Conservation (phyloP, 1,284 basidiomycete species). For the Pseudozyma tsukubaensis region DNA sequence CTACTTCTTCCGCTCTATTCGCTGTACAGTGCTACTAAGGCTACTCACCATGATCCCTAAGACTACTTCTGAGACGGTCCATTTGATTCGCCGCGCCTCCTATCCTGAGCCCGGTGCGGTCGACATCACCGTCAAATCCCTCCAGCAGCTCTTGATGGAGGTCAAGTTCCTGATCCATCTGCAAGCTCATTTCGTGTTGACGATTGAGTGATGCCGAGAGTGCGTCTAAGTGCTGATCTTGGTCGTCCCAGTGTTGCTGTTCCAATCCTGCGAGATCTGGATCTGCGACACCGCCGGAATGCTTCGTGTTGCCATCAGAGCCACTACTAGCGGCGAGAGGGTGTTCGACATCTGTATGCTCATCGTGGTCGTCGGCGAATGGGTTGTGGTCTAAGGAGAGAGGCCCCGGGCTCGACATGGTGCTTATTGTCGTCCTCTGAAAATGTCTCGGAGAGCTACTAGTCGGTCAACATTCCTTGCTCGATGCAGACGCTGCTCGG, state of each 20-base stretch:
- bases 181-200: conserved; percentile 62
- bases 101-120: conserved; percentile 56
- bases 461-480: not conserved
- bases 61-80: conserved; percentile 50
- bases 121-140: conserved; percentile 55
- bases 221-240: too few species aligned
- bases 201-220: conserved; percentile 54
- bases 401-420: conserved; percentile 30
- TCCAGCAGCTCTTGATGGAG: conserved; percentile 59
- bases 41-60: conserved; percentile 63
- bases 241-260: too few species aligned
- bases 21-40: too few species aligned
- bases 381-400: conserved; percentile 33
- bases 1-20: not conserved
- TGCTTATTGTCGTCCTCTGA: not conserved
- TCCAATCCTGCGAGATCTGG: too few species aligned
- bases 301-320: too few species aligned
- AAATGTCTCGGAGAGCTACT: not conserved
- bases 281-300: too few species aligned
- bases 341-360: not conserved
- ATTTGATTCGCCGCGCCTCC: conserved; percentile 57
- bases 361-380: conserved; percentile 38
- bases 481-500: too few species aligned
- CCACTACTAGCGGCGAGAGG: too few species aligned
- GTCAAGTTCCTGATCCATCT: conserved; percentile 67